A percentile compares a stretch with the other conserved stretches of the same genome.
These are phyloP conservation scores for Gentiana macrophylla DNA, from an alignment of 257 asterid genomes.

Conservation along the genomic window DNA sequence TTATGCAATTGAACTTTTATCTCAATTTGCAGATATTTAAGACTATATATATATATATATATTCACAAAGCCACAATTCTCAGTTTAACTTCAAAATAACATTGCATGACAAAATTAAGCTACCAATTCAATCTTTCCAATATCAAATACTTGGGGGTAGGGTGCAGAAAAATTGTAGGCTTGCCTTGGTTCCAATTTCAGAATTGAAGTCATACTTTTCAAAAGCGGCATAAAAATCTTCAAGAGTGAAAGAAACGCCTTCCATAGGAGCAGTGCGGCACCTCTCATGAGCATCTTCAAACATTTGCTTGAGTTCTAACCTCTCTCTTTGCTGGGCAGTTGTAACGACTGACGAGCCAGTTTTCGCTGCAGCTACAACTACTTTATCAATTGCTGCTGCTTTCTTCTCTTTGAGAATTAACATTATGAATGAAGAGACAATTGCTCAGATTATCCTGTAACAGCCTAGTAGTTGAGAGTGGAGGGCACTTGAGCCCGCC, in stretches of 20 bases:
- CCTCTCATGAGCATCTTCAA: constrained; percentile 80
- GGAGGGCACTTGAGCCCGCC: constrained; percentile 70
- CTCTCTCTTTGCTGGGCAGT: constrained; percentile 66
- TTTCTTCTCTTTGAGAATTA: constrained; percentile 9
- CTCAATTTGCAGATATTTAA: no score
- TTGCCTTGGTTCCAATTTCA: constrained; percentile 80
- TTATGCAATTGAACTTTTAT: no score
- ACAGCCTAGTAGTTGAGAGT: constrained; percentile 22
- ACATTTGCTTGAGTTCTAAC: constrained; percentile 73
- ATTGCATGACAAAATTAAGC: no score
- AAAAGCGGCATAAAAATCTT: constrained; percentile 58
- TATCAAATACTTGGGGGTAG: no score
- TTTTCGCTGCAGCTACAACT: constrained; percentile 36
- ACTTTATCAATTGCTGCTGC: constrained; percentile 23
- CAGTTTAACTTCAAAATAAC: no score
- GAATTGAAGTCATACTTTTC: constrained; percentile 79
- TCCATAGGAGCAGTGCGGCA: constrained; percentile 76
- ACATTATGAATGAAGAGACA: constrained; percentile 1
- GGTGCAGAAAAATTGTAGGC: no score
- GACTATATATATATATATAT: no score
- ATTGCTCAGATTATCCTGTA: neutral
- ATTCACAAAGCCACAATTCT: no score
- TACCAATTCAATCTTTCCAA: no score
- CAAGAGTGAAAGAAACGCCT: constrained; percentile 71
- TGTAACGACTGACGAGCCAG: constrained; percentile 20